Evolutionary conservation across 306 rosid species (phyloP), one percentile per base, ranked within the genome.

Genomic region (Castanopsis chinensis): DNA sequence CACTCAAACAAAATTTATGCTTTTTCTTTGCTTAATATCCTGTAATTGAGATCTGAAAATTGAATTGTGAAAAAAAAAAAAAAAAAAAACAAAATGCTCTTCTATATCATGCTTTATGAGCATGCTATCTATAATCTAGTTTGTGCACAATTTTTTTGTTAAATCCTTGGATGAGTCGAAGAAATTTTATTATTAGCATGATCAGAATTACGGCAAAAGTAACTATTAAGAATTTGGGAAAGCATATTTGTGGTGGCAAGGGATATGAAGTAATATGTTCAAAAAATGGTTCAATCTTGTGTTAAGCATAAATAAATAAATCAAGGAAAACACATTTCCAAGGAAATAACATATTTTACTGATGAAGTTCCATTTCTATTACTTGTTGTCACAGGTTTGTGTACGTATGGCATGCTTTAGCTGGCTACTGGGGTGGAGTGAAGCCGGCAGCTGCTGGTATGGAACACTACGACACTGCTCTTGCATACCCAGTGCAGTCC

Each of bases 371-470:
- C 49, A 23, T 75, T 57, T 51, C 80, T 83, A 5, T 63, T 53
- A 6, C 51, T 21, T 73, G 65, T 35, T 77, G 75, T 20, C 52
- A 54, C 94, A 95, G 99, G 52, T 86, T 78, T 82, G 90, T 93
- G 43, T 96, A 89, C 77, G 99, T 92, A 32, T 96, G 99, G 99
- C 99, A 96, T 88, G 99, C 99, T 35, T 79, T 96, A 51, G 96
- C 93, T 67, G 99, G 99, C 37, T 96, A 96, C 71, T 96, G 99
- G 99, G 99, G 98, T 67, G 99, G 99, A 76, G 99, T 96, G 77
- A 91, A 93, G 76, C 99, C 98, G 57, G 90, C 92, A 67, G 96
- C 94, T 67, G 60, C 74, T 17, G 99, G 97, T 74, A 91, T 96
- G 98, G 99, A 96, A 80, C 96, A 90, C 85, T 91, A 93, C 33